A percentile compares a stretch with the other conserved stretches of the same genome.
Evolutionary conservation across 2,329 filamentous ascomycete genomes (phyloP).

Genomic region (Ophiostoma ulmi): DNA sequence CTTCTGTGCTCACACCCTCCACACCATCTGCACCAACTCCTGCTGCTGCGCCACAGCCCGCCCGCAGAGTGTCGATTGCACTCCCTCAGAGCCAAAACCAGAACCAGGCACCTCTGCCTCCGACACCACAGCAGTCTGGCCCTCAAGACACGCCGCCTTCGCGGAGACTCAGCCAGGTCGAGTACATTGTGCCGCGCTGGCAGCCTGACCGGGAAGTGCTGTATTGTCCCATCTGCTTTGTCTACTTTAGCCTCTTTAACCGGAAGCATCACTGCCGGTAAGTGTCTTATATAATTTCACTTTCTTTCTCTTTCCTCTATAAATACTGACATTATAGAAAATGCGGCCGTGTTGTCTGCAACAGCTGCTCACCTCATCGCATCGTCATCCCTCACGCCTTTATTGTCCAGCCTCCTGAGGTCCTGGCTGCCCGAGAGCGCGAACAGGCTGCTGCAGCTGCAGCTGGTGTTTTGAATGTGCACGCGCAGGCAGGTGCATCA

Average conservation of each 20-base stretch:
- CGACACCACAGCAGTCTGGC: background rate
- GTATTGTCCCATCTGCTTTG: conserved; percentile 76
- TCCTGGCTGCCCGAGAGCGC: background rate
- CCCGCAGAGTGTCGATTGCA: background rate
- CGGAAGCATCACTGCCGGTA: conserved; percentile 90
- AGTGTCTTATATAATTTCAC: conserved; percentile 30
- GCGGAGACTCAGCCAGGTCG: conserved; percentile 27
- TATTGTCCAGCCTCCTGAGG: conserved; percentile 71
- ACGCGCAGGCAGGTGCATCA: background rate
- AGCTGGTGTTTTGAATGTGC: background rate
- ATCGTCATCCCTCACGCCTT: conserved; percentile 93
- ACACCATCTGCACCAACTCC: background rate
- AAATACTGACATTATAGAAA: conserved; percentile 49
- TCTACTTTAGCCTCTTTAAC: conserved; percentile 76
- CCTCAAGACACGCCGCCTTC: background rate
- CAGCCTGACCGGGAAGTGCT: conserved; percentile 81
- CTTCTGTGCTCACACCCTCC: background rate
- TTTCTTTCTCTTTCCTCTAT: background rate
- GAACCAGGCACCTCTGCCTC: conserved; percentile 11
- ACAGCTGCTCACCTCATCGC: conserved; percentile 82
- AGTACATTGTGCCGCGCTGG: conserved; percentile 68
- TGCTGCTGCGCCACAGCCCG: background rate
- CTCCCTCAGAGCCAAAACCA: background rate
- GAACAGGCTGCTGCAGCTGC: background rate
- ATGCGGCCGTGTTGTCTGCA: conserved; percentile 89